Evolutionary conservation across 306 rosid species (phyloP).

Genomic region (Begonia peltatifolia): DNA sequence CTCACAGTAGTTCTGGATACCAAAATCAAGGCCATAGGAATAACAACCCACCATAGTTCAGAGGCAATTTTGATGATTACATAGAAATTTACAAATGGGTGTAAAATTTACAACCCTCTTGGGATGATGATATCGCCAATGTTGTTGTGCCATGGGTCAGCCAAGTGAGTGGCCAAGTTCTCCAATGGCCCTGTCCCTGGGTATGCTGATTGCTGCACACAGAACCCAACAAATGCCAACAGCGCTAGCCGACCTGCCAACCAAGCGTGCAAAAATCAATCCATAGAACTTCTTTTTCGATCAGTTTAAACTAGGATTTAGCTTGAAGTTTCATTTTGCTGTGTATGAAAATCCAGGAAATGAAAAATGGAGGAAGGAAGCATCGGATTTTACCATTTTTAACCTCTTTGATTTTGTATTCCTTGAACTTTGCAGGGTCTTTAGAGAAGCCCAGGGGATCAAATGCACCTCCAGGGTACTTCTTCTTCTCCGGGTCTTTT

Average conservation of each 20-base stretch:
- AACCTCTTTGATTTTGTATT: conserved; percentile 82
- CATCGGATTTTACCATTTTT: conserved; percentile 48
- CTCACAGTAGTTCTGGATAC: too few relatives aligned
- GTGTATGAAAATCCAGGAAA: not conserved
- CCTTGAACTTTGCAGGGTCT: conserved; percentile 71
- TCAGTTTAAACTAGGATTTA: too few relatives aligned
- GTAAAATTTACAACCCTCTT: conserved; percentile 10
- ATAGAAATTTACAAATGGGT: not conserved
- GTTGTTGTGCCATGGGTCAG: conserved; percentile 99
- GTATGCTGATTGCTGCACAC: conserved; percentile 84
- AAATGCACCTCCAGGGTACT: conserved; percentile 97
- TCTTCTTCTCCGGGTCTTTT: conserved; percentile 92
- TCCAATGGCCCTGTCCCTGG: conserved; percentile 99
- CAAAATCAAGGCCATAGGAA: too few relatives aligned
- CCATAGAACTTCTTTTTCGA: too few relatives aligned
- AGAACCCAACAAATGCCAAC: conserved; percentile 84
- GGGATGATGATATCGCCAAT: conserved; percentile 82
- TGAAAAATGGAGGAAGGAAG: not conserved
- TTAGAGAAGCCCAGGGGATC: conserved; percentile 99
- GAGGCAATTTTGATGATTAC: not conserved
- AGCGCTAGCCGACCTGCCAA: conserved; percentile 71
- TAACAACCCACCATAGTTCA: too few relatives aligned
- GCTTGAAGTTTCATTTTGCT: too few relatives aligned
- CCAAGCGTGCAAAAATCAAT: not conserved
- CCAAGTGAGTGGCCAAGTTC: conserved; percentile 97